phyloP scores from a whole-genome alignment of 2,329 filamentous ascomycete genomes.

The Penicillium verrucosum region DNA sequence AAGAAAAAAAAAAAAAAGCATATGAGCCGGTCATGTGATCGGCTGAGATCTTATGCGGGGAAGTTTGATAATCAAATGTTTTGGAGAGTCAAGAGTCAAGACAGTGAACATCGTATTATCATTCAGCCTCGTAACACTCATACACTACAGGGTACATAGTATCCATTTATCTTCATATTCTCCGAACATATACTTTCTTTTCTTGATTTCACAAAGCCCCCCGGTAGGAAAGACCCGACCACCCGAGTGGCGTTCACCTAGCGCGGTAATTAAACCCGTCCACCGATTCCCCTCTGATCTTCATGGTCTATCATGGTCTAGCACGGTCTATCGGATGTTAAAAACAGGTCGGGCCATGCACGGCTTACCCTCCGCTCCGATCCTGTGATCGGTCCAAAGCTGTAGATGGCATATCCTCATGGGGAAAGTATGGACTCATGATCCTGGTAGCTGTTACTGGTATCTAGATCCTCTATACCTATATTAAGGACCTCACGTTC shows the following conservation, averaged over 20 bases:
- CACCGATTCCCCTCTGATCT: background rate
- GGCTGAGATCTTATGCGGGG: background rate
- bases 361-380: constrained; percentile 11
- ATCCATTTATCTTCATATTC: background rate
- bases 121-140: background rate
- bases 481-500: background rate
- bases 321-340: background rate
- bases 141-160: background rate
- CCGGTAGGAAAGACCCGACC: background rate
- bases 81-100: no score
- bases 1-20: background rate
- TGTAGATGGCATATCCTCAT: background rate
- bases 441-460: background rate
- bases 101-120: background rate
- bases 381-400: constrained; percentile 16
- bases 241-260: constrained; percentile 7
- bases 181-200: background rate
- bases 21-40: constrained; percentile 14
- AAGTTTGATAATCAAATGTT: background rate
- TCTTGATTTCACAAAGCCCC: background rate
- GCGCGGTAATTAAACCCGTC: background rate
- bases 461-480: background rate
- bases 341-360: background rate
- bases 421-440: background rate
- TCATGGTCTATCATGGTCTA: background rate